Base-by-base conservation (phyloP, 257 asterid species). In the Fraxinus pennsylvanica region DNA sequence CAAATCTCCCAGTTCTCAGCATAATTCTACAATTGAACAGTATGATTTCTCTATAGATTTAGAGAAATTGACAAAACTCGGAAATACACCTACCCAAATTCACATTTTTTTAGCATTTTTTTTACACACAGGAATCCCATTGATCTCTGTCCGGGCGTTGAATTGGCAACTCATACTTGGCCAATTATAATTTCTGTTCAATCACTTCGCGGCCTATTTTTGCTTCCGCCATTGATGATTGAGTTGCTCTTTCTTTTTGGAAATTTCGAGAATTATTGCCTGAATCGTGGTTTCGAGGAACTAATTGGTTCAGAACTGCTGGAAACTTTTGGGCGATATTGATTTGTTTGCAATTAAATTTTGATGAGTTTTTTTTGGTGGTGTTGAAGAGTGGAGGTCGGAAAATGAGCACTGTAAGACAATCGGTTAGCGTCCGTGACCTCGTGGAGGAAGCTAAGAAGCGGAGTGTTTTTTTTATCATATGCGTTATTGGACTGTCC, bases 401-500 rank as follows among this genome's bases (percentile, higher is more conserved):
- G 77, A 81, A 77, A 87, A 63, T 87, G 91, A 83, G 82, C 82
- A 79, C 77, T 78, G 82, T 75, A 67, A 73, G 78, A 81, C 86
- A 70, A 41, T 68, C 71, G 69, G 85, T 80, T 77, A 80, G 78
- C 71, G 83, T 83, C 72, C 77, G 75, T 80, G 89, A 85, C 89
- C 87, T 87, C 59, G 81, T 83, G 29, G 91, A 85, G 84, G 91
- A 87, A 82, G 91, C 86, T 29, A 87, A 87, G 81, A 87, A 85
- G 84, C 78, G 91, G 71, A 72, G 83, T 75, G 91, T 87, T 14
- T 83, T 87, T 41, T 72, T 87, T 61, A 79, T 85, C 79, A 80
- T 87, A 8, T 87, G 87, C 80, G 78, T 87, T 30, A 82, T 83
- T 80, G 91, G 91, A 74, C 83, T 87, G 39, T 87, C 91, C 50